These are phyloP conservation scores for Cutaneotrichosporon spelunceum DNA, from an alignment of 1,284 basidiomycete genomes.

Conservation along the genomic window DNA sequence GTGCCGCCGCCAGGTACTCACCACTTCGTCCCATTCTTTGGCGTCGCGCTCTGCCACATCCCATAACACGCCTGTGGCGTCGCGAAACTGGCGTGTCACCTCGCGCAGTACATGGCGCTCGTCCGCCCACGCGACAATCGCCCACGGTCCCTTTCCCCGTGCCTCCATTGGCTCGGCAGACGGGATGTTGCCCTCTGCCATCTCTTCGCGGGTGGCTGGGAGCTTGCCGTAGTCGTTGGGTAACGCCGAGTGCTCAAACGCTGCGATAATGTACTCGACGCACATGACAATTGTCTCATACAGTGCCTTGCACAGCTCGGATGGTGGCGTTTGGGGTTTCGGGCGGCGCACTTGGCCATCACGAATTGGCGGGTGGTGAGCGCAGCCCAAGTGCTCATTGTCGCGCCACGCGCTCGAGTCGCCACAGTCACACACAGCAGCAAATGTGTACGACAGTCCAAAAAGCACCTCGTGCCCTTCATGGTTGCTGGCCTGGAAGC, in stretches of 20 bases:
- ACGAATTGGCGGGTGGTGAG: conserved; percentile 60
- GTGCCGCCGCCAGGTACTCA: conserved; percentile 21
- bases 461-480: conserved; percentile 83
- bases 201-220: conserved; percentile 64
- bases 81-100: conserved; percentile 73
- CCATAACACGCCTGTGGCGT: conserved; percentile 59
- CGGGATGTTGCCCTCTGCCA: conserved; percentile 24
- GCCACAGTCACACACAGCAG: conserved; percentile 89
- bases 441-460: conserved; percentile 83
- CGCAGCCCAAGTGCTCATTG: conserved; percentile 60
- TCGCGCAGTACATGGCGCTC: conserved; percentile 95
- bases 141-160: conserved; percentile 67
- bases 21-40: conserved; percentile 59
- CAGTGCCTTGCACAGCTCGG: conserved; percentile 69
- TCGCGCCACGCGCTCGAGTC: conserved; percentile 78
- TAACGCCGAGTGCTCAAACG: conserved; percentile 78
- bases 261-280: conserved; percentile 79
- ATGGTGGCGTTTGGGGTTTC: conserved; percentile 33
- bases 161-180: conserved; percentile 35
- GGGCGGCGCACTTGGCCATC: conserved; percentile 27
- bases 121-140: conserved; percentile 91
- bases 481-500: conserved; percentile 81
- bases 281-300: conserved; percentile 69
- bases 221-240: conserved; percentile 59
- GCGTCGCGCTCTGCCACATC: conserved; percentile 59